Percentiles rank a stretch among this genome's conserved stretches.
Evolutionary conservation across 1,284 basidiomycete species (phyloP).

Genomic region (Apiotrichum laibachii): DNA sequence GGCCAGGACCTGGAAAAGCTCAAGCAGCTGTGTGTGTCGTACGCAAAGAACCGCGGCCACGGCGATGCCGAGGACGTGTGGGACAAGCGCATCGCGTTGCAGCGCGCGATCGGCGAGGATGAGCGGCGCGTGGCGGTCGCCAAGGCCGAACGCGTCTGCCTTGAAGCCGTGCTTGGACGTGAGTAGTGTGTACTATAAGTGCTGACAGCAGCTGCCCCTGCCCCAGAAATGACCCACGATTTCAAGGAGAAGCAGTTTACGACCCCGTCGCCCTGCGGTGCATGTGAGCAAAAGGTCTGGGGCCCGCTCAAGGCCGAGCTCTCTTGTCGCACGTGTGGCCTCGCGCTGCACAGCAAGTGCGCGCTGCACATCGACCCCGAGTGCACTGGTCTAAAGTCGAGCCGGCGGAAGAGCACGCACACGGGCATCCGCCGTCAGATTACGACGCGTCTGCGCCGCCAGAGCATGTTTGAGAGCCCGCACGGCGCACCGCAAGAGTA

Average conservation of each 20-base stretch:
- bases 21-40: constrained; percentile 9
- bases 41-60: constrained; percentile 17
- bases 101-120: constrained; percentile 19
- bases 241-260: constrained; percentile 25
- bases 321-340: constrained; percentile 17
- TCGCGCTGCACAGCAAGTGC: constrained; percentile 24
- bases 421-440: constrained; percentile 14
- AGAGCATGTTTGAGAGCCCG: constrained; percentile 13
- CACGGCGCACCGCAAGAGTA: constrained; percentile 17
- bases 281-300: constrained; percentile 21
- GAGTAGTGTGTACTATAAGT: background rate
- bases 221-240: constrained; percentile 22
- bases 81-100: constrained; percentile 18
- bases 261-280: constrained; percentile 20
- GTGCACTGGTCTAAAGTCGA: constrained; percentile 18
- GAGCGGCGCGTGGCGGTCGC: constrained; percentile 20
- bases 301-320: constrained; percentile 19
- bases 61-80: constrained; percentile 25
- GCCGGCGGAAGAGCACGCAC: constrained; percentile 4
- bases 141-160: constrained; percentile 19
- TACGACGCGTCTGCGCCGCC: constrained; percentile 12
- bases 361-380: constrained; percentile 23
- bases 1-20: constrained; percentile 13
- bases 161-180: constrained; percentile 24
- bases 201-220: constrained; percentile 9